These are phyloP conservation scores for Corchorus capsularis DNA, from an alignment of 345 rosid genomes.

Conservation along the genomic window DNA sequence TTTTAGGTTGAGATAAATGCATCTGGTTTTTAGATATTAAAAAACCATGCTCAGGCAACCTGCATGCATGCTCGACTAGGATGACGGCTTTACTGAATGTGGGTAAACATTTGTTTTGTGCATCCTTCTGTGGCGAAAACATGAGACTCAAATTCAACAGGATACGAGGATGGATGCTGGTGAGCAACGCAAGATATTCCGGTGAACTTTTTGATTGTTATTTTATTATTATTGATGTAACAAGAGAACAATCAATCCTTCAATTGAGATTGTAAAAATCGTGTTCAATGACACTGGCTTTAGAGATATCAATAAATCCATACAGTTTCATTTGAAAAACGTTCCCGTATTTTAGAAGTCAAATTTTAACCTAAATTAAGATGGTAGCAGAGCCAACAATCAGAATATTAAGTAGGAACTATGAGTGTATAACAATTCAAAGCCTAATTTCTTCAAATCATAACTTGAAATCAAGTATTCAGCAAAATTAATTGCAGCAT, in stretches of 20 bases:
- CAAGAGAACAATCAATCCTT: background rate
- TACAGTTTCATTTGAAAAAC: too few relatives aligned
- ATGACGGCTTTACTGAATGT: background rate
- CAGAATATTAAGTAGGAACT: too few relatives aligned
- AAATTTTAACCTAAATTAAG: too few relatives aligned
- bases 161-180: background rate
- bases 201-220: background rate
- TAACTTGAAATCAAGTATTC: too few relatives aligned
- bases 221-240: constrained; percentile 2
- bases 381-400: too few relatives aligned
- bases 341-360: too few relatives aligned
- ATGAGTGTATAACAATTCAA: too few relatives aligned
- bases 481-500: too few relatives aligned
- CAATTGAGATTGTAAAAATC: background rate
- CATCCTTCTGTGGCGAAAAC: background rate
- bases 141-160: background rate
- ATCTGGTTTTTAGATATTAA: background rate
- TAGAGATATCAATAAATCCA: background rate
- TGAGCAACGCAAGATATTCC: background rate
- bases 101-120: background rate
- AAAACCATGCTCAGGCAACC: background rate
- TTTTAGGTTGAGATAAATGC: constrained; percentile 13
- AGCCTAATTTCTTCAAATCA: too few relatives aligned
- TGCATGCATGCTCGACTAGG: background rate
- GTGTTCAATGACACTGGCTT: background rate